Percentiles rank a stretch among this genome's conserved stretches.
Evolutionary conservation across 2,329 filamentous ascomycete species (phyloP).

Genomic region (Emmonsiellopsis sp.): DNA sequence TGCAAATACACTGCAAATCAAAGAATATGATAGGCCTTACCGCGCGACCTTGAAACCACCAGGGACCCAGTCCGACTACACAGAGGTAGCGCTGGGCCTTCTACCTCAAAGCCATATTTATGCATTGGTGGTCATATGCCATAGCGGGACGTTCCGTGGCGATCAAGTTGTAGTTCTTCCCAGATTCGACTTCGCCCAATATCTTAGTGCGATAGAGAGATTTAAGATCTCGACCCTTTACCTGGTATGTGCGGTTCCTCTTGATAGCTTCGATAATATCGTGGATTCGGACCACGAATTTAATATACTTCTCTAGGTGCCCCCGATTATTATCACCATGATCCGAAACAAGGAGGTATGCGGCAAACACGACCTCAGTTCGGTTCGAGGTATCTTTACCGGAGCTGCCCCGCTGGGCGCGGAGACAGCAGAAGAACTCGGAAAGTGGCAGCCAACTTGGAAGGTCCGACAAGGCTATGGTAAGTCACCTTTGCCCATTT

Average conservation of each 20-base stretch:
- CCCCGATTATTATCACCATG: constrained; percentile 72
- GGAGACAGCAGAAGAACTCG: constrained; percentile 60
- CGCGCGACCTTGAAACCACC: constrained; percentile 17
- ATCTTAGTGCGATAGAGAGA: constrained; percentile 55
- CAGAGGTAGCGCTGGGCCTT: constrained; percentile 55
- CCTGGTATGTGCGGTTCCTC: constrained; percentile 43
- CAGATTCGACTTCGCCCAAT: constrained; percentile 64
- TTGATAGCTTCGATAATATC: neutral
- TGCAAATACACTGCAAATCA: constrained; percentile 60
- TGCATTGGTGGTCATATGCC: constrained; percentile 61
- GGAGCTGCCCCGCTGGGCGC: constrained; percentile 70
- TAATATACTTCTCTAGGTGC: constrained; percentile 43
- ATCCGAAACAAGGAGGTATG: constrained; percentile 54
- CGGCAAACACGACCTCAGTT: constrained; percentile 62
- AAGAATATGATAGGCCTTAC: constrained; percentile 39
- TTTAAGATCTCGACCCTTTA: constrained; percentile 61
- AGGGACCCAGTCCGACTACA: constrained; percentile 41
- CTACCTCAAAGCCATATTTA: constrained; percentile 79
- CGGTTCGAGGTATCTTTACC: constrained; percentile 57
- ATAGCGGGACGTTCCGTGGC: constrained; percentile 58
- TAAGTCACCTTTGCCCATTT: constrained; percentile 16
- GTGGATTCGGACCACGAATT: neutral
- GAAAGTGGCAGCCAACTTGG: constrained; percentile 55
- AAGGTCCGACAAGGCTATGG: constrained; percentile 65
- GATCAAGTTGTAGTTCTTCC: constrained; percentile 62